Base-by-base conservation (phyloP, 1,284 basidiomycete species). In the Ceratobasidium sp. region DNA sequence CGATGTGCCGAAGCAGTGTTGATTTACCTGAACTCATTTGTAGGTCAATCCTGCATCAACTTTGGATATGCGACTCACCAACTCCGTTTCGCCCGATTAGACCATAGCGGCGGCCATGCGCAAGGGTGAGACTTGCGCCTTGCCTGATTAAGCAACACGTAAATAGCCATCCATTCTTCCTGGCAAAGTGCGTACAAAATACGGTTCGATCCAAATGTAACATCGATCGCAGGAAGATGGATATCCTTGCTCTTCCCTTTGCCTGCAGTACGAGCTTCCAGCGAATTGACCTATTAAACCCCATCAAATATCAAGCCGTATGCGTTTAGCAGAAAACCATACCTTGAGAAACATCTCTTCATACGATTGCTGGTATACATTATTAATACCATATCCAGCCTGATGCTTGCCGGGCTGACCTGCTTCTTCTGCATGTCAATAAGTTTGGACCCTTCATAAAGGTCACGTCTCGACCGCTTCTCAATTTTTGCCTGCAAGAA, bases 341-440 rank as follows among this genome's bases (percentile, higher is more conserved):
- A 84, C 89, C 83, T 96, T 93, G 91, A 99, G 93, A 82, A 96
- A 99, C 88, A 98, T 90, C 78, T 98, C 96, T 78, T 98, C 96
- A 82, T 98, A 98, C 29, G 89, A 88, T 89, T 96, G 92, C 88
- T 96, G 34, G 35, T 55, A 31, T 57, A 52, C 40, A 47, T n/a
- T n/a, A 38, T 69, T 43, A n/a, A 57, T 12, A 29, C 4, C 43
- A 52, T 32, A 31, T 35, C 58, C 31, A 68, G n/a, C 43, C 58
- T 55, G 50, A 27, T 47, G 27, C 10, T 15, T 13, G n/a, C 29
- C 17, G 22, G 43, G 73, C 81, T 73, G 72, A 88, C 90, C 82
- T 95, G 94, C 81, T 94, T 94, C 78, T 91, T 88, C 79, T 93
- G 89, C 75, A 94, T 90, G 77, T 98, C 94, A 70, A 99, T 86